Evolutionary conservation across 305 asterid genomes (phyloP), one percentile per base, ranked within the genome.

Genomic region (Striga hermonthica): DNA sequence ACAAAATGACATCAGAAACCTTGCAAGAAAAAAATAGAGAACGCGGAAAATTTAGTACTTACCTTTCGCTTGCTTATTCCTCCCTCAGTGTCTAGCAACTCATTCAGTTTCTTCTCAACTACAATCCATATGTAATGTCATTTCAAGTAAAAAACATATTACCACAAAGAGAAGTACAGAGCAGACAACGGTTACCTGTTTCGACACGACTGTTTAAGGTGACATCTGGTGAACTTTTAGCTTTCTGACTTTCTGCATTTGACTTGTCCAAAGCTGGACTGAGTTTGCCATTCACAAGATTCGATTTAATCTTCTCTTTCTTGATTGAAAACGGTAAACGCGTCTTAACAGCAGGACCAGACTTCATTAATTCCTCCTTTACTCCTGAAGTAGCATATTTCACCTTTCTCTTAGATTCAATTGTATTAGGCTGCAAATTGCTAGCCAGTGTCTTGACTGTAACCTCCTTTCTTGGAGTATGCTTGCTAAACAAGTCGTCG

Each of bases 41-140:
- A 22, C 31, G 47, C 7, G 9, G 10, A 41, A 41, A 41, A 57
- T 1, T 22, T 16, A 34, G 58, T 66, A 67, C 85, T 80, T 76
- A 90, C 97, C 74, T 83, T 90, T 68, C 93, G 79, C 80, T 88
- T 90, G 89, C 97, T 90, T 79, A 90, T 84, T 71, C 97, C 97
- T 34, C 95, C 93, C 67, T 81, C 84, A 58, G 77, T 68, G 70
- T 88, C 91, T 62, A 90, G 87, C 81, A 90, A 75, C 79, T 81
- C 89, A 40, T 84, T 90, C 31, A 90, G 87, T 75, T 86, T 86
- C 81, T 71, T 95, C 80, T 90, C 95, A 72, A 90, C 97, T 90
- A 86, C 84, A 83, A 73, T 69, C 58, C 70, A 45, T 68, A 6
- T 40, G 57, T 54, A 3, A 66, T 61, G 72, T 68, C 52, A 22